Base-by-base conservation (phyloP, 164 flowering plant species). In the Paratinospora sagittata region DNA sequence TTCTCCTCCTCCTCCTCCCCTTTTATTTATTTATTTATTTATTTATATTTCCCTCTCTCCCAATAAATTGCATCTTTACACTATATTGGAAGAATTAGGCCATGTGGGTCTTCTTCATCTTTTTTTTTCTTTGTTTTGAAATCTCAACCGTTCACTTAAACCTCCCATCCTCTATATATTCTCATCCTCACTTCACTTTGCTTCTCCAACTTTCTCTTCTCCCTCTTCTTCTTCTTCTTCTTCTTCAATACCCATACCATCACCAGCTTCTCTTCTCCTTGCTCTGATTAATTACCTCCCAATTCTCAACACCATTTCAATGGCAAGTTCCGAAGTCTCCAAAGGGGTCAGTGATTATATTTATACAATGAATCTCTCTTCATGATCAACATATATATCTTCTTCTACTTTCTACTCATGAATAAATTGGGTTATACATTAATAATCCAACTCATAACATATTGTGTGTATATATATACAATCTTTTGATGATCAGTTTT, bases 111-210 rank as follows among this genome's bases (percentile, higher is more conserved):
- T 39, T 34, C n/a, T 37, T 66, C 37, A 3, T 37, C 8, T 34
- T 37, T 39, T 36, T 63, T 27, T 27, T 16, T 16, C 5, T 65
- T 76, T 63, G 66, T 73, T 66, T 47, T 34, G 26, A 36, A 79
- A 85, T 84, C 84, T 84, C 80, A 65, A 78, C 86, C 91, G 81
- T 84, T 66, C 81, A 75, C 69, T n/a, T 49, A 52, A 57, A 58
- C 66, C 73, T 69, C 72, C n/a, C 74, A 27, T 11, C 37, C 70
- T 73, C 84, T 87, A 85, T 87, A 78, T 78, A 85, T 79, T 55
- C 72, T n/a, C 55, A 49, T 21, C 41, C 64, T 19, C 73, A 12
- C 52, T 39, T 66, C 17, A 62, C 41, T 34, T 65, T n/a, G 63
- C 73, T 47, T 62, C 24, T 16, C 66, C 57, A 70, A 37, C 55